Base-by-base conservation (phyloP, 306 rosid species). In the Vigna angularis region DNA sequence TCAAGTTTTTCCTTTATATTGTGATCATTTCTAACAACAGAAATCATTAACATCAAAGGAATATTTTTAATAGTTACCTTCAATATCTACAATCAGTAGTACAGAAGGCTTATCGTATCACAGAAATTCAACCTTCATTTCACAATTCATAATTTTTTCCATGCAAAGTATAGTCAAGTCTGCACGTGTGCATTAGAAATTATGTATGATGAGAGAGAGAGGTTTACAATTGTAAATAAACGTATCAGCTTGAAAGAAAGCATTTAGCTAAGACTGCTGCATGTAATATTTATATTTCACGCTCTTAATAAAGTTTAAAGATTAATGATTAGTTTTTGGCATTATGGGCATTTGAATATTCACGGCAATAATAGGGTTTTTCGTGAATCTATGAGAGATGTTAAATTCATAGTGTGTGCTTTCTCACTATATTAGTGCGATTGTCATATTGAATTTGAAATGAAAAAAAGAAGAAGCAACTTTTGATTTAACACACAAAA, bases 371-470 rank as follows among this genome's bases (percentile, higher is more conserved):
- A 71, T 51, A 16, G 20, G 28, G n/a, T 53, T 52, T 30, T 59
- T 64, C 15, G 55, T 49, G 83, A 48, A 70, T 57, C 30, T 62
- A 15, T 63, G 24, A 22, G 18, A 63, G 64, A 66, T 66, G 66
- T 28, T 24, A 52, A 66, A 57, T 77, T 78, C 55, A 13, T 62
- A 47, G 50, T 55, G 82, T 55, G 82, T 65, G 72, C 66, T 57
- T 72, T 79, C 81, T 83, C 80, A 65, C 68, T 70, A 51, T 69
- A 55, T 36, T 71, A 84, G 87, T 85, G 88, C 66, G 32, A 63
- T 57, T 22, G 40, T 82, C 86, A 85, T 81, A 82, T 82, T 63
- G 68, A 74, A 49, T 74, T 69, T 78, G 79, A 64, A 74, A 79
- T 64, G 18, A 42, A 53, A 30, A 70, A 4, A 26, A 42, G 47